Evolutionary conservation across 306 rosid genomes (phyloP), one percentile per base, ranked within the genome.

Genomic region (Mimosa pudica): DNA sequence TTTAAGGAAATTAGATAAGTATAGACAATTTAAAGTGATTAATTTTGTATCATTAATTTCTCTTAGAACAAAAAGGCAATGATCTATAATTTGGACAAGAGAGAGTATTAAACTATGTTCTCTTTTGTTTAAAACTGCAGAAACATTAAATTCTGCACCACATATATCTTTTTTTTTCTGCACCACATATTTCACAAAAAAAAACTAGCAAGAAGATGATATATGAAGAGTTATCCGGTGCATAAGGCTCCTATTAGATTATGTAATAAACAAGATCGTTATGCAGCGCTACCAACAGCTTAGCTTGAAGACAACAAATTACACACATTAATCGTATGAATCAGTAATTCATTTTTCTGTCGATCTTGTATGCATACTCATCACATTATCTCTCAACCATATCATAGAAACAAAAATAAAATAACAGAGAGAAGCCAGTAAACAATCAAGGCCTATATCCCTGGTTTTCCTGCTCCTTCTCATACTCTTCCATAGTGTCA

Each of bases 401-500:
- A 9, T 67, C 51, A 65, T 17, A 4, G 7, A 0, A 2, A 14
- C 0, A 6, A 42, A 51, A 2, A 4, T 0, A 5, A 38, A 2
- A 44, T 0, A 52, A 6, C 10, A 6, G 7, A 18, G 63, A 75
- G 9, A 63, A 55, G 20, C 64, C 68, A 6, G 33, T 38, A 38
- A 38, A 38, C 42, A 38, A 38, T 66, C 47, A 41, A 68, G 97
- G 97, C 10, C 46, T 80, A 74, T 86, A 87, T 32, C 82, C 85
- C 81, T 89, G 87, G 55, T 80, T 81, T 86, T 76, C 84, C 74
- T 87, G 87, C 83, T 88, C 88, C 84, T 77, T 93, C 64, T 91
- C 93, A 62, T 84, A 93, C 87, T 94, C 97, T 74, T 89, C 97
- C 96, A 90, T 92, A 51, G 94, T 82, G 77, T 92, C 81, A 74